phyloP scores from a whole-genome alignment of 1,284 basidiomycete species.

The Rhodotorula sp. region DNA sequence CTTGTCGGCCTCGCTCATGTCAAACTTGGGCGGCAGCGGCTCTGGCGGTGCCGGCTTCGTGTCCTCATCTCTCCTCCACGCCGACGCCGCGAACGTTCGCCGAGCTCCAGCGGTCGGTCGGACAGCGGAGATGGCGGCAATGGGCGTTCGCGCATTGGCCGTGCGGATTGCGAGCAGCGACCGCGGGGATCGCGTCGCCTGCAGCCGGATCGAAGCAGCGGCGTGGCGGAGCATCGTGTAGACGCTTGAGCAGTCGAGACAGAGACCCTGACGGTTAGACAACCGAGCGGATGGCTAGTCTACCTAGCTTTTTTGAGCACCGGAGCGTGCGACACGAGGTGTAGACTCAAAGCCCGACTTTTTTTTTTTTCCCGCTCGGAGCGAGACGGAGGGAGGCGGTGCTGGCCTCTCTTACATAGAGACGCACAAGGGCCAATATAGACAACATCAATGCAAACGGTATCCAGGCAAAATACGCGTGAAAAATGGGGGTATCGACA shows the following conservation, averaged over 20 bases:
- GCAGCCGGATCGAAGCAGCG: conserved; percentile 11
- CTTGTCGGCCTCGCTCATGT: conserved; percentile 43
- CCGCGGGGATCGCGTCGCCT: conserved; percentile 5
- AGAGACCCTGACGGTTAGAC: too few species aligned
- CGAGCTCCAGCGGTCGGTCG: not conserved
- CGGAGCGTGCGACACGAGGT: not conserved
- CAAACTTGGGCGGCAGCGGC: conserved; percentile 32
- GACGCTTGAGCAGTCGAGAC: too few species aligned
- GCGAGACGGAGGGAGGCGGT: not conserved
- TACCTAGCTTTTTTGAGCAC: not conserved
- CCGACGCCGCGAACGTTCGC: conserved; percentile 18
- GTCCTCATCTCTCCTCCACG: conserved; percentile 15
- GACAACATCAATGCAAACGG: not conserved
- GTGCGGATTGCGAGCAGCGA: not conserved
- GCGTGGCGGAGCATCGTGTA: conserved; percentile 20
- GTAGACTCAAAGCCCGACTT: not conserved
- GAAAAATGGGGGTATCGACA: too few species aligned
- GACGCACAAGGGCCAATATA: not conserved
- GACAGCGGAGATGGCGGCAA: not conserved
- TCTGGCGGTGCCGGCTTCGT: conserved; percentile 25
- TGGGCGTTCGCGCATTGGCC: not conserved
- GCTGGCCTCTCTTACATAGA: not conserved
- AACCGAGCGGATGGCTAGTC: not conserved
- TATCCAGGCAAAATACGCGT: too few species aligned
- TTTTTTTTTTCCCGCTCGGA: not conserved